A percentile compares a stretch with the other conserved stretches of the same genome.
Evolutionary conservation across 495 filamentous ascomycete species (phyloP).

Genomic region (Aspergillus baeticus): DNA sequence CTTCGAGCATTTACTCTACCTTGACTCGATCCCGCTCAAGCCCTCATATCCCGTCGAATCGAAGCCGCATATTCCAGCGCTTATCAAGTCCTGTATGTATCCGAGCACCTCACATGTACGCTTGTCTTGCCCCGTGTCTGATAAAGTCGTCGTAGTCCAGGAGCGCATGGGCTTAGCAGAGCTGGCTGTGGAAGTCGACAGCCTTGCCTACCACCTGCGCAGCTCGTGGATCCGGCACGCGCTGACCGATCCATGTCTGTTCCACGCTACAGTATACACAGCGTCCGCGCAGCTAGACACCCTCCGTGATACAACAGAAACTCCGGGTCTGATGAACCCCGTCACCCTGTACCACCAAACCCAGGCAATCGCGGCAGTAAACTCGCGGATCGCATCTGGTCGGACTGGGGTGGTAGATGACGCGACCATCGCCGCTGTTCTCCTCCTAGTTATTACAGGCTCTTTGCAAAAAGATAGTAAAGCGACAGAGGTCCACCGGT

Average conservation of each 20-base stretch:
- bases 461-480: background rate
- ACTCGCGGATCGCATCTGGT: no score
- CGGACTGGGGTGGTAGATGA: background rate
- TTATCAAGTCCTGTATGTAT: background rate
- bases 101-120: no score
- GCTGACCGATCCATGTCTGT: background rate
- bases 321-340: no score
- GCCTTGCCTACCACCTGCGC: background rate
- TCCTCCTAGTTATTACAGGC: background rate
- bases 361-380: no score
- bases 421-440: background rate
- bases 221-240: background rate
- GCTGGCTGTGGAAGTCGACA: background rate
- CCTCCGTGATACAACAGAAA: background rate
- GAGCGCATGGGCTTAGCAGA: background rate
- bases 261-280: conserved; percentile 1
- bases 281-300: background rate
- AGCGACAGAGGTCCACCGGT: background rate
- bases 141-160: background rate
- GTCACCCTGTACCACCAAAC: no score
- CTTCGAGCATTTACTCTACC: background rate
- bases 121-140: no score
- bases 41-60: background rate
- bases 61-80: background rate
- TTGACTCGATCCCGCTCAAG: background rate